A percentile compares a stretch with the other conserved stretches of the same genome.
These are phyloP conservation scores for Colletotrichum eleusines DNA, from an alignment of 2,329 filamentous ascomycete species.

Conservation along the genomic window DNA sequence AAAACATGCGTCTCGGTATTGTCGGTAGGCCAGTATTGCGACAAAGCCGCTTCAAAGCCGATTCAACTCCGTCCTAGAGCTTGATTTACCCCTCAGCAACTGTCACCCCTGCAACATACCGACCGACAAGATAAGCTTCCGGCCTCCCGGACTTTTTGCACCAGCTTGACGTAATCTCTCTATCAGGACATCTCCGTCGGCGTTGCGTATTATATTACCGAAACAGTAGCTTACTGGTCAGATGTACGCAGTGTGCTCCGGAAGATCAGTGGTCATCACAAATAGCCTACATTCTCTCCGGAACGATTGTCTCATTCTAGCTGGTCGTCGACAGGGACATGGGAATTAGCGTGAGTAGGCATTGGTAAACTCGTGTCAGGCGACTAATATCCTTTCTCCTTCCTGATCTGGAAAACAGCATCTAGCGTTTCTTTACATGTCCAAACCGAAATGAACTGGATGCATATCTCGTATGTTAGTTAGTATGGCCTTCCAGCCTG, in stretches of 20 bases:
- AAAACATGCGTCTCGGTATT: slow-evolving; percentile 1
- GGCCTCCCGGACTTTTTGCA: slow-evolving; percentile 3
- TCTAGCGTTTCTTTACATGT: background rate
- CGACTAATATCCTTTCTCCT: too few relatives aligned
- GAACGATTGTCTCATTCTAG: background rate
- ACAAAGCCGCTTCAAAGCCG: background rate
- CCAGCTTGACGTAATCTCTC: slow-evolving; percentile 2
- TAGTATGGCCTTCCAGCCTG: background rate
- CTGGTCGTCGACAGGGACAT: background rate
- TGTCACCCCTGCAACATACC: slow-evolving; percentile 4
- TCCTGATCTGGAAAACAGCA: slow-evolving; percentile 1
- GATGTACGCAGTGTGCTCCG: background rate
- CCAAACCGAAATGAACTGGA: background rate
- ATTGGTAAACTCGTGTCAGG: too few relatives aligned
- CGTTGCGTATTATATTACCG: background rate
- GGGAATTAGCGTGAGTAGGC: background rate
- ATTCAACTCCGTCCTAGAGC: background rate
- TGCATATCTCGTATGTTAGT: slow-evolving; percentile 17
- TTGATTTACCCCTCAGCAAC: slow-evolving; percentile 15
- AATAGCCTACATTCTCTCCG: background rate
- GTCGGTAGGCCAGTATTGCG: background rate
- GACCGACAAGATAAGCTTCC: slow-evolving; percentile 32
- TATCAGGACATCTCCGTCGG: slow-evolving; percentile 24
- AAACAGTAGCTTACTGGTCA: background rate
- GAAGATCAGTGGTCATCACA: background rate